Evolutionary conservation across 2,329 filamentous ascomycete species (phyloP), one percentile per base, ranked within the genome.

Genomic region (Botrytis paeoniae): DNA sequence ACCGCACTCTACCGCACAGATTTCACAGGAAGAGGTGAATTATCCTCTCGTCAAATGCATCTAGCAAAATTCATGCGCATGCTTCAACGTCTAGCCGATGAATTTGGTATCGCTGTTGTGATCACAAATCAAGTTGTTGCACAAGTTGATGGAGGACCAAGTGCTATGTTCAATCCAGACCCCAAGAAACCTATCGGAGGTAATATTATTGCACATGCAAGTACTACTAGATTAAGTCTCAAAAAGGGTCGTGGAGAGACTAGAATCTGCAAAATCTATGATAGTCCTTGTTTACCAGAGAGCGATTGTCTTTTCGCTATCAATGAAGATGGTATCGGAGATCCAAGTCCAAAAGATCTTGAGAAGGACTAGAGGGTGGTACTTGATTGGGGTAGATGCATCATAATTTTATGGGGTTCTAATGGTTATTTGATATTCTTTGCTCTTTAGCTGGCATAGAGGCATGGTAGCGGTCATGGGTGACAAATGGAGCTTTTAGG

Each of bases 51-150:
- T 76, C 96, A 99, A 81, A 94, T 91, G 3, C 93, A 97, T 82
- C 83, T 97, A 62, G 93, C 93, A 75, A 96, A 95, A 81, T 97
- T 97, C 81, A 92, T 97, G 92, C 89, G 93, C 71, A 94, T 89
- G 3, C 85, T 97, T 37, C 93, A 96, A 83, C 87, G 93, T 18
- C 86, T 96, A 37, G 90, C 90, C 6, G 90, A 92, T 78, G 90
- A 92, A 82, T 99, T 99, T 81, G 96, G 96, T 73, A 98, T 99
- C 78, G 96, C 96, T 0, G 96, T 99, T 12, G 94, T 99, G 78
- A 99, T 99, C 80, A 98, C 96, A 61, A 99, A 99, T 81, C 96
- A 99, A 82, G 96, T 99, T 43, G 97, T 99, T 59, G 96, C 96
- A 16, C 97, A 99, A 82, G 96, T 99, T 14, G 96, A 99, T 80